Percentiles rank a stretch among this genome's conserved stretches.
phyloP scores from a whole-genome alignment of 2,329 filamentous ascomycete species.

The Cladosporium sp. region DNA sequence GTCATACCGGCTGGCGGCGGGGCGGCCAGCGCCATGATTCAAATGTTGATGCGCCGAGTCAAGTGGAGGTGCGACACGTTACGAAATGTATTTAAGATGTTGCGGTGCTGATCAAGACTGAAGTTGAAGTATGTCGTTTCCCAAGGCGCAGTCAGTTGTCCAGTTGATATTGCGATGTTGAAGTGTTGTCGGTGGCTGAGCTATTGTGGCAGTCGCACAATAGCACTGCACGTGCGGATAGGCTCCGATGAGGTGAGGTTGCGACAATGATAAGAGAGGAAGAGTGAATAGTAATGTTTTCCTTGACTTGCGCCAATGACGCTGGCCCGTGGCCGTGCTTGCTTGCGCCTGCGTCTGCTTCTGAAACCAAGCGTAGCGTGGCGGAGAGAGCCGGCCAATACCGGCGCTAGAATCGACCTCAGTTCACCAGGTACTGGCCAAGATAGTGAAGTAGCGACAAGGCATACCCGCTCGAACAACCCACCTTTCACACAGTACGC shows the following conservation, averaged over 20 bases:
- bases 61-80: neutral
- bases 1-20: constrained; percentile 31
- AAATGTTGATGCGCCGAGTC: neutral
- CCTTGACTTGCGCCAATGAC: neutral
- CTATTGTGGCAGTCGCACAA: neutral
- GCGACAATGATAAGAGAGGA: neutral
- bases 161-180: neutral
- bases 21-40: constrained; percentile 48
- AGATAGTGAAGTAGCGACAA: neutral
- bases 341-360: neutral
- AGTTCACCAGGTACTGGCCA: neutral
- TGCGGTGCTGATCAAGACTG: neutral
- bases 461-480: neutral
- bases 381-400: neutral
- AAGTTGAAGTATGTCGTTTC: neutral
- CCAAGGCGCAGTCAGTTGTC: neutral
- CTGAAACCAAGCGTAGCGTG: neutral
- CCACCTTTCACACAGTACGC: neutral
- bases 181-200: neutral
- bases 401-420: constrained; percentile 1
- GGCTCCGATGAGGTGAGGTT: neutral
- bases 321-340: neutral
- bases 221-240: neutral
- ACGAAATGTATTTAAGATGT: neutral
- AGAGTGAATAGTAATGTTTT: neutral